These are phyloP conservation scores for Lignosus rhinocerotis DNA, from an alignment of 1,284 basidiomycete species.

Conservation along the genomic window DNA sequence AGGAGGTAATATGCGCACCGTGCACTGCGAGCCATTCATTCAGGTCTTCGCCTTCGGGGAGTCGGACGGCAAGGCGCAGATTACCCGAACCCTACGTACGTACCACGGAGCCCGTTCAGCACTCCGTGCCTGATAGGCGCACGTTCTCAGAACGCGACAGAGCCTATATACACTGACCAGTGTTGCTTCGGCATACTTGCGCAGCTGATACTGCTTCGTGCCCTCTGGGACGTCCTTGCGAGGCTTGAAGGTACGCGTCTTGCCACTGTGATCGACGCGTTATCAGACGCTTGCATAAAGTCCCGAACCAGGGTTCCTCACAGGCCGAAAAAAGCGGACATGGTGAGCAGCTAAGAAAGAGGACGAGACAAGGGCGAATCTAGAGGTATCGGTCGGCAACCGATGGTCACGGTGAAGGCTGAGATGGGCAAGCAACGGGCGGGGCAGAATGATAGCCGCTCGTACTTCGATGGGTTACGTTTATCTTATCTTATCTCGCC, in stretches of 20 bases:
- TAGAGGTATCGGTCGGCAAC: not conserved
- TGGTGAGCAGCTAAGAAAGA: constrained; percentile 28
- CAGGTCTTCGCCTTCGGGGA: constrained; percentile 92
- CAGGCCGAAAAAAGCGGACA: constrained; percentile 87
- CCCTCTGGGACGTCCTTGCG: constrained; percentile 94
- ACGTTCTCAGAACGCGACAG: constrained; percentile 10
- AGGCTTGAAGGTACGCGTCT: constrained; percentile 95
- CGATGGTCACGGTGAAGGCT: constrained; percentile 8
- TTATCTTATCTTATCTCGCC: not conserved
- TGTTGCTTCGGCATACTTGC: constrained; percentile 97
- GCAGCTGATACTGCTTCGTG: constrained; percentile 95
- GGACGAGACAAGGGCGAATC: not conserved
- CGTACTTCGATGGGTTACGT: not conserved
- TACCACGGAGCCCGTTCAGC: not conserved
- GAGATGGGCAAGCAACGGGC: constrained; percentile 10
- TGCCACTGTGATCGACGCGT: constrained; percentile 53
- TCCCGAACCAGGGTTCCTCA: constrained; percentile 40
- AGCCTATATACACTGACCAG: constrained; percentile 54
- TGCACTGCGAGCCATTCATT: constrained; percentile 98
- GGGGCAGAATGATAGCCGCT: constrained; percentile 14
- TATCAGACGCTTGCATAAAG: constrained; percentile 5
- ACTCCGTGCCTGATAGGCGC: not conserved
- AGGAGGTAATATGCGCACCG: constrained; percentile 52
- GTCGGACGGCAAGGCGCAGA: constrained; percentile 82
- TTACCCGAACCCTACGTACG: constrained; percentile 84